Evolutionary conservation across 371 early-diverging fungal genomes (phyloP), one percentile per base, ranked within the genome.

Genomic region (Mucor indicus): DNA sequence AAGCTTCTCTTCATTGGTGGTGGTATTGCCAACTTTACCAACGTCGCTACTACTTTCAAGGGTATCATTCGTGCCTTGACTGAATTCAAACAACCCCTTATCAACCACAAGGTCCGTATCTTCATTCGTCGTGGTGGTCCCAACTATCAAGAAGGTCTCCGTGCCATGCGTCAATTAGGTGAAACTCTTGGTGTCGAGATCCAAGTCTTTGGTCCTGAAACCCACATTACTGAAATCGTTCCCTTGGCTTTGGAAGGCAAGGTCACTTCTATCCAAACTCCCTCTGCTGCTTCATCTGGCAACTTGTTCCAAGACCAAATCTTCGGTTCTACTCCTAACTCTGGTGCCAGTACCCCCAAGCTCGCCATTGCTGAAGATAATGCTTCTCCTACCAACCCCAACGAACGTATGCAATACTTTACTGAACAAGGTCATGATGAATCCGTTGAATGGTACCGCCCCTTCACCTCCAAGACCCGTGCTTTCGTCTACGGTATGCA

Each of bases 1-100:
- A 98, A 98, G 71, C 81, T 95, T 48, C 77, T 98, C 44, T 91
- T 98, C 71, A 93, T 98, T 61, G 98, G 98, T 63, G 98, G 98
- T 64, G 98, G 98, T 72, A 98, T 98, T 62, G 98, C 98, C 75
- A 98, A 98, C 87, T 98, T 98, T 57, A 98, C 98, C 72, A 96
- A 98, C 72, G 98, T 98, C 16, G 96, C 96, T 16, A 83, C 95
- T 42, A 98, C 98, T 20, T 98, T 98, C 87, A 96, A 98, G 90
- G 98, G 98, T 55, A 91, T 98, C 64, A 90, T 95, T 55, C 92
- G 92, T 33, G 96, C 97, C 32, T 81, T 98, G 60, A 82, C 82
- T 48, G 96, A 95, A 60, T 96, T 84, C 81, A 85, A 89, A 69
- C 87, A 89, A 68, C 78, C 81, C 29, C 72, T 98, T 51, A 90